Evolutionary conservation across 148 eudicot species (phyloP).

Genomic region (Simmondsia chinensis): DNA sequence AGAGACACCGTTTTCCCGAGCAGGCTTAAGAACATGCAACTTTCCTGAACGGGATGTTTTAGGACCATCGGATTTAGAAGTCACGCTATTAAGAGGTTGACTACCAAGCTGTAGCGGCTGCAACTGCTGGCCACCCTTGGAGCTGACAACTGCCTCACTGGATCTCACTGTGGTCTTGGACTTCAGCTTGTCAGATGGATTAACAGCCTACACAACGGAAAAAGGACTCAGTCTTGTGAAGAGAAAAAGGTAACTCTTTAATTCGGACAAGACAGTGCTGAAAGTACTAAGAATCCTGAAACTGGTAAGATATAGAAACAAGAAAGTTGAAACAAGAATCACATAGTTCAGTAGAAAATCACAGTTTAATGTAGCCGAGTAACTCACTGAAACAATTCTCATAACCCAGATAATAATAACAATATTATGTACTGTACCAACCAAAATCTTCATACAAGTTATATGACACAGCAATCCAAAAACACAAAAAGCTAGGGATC

Average conservation of each 20-base stretch:
- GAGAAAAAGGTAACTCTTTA: too few species aligned
- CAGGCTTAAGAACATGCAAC: constrained; percentile 54
- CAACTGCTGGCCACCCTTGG: constrained; percentile 46
- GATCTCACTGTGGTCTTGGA: constrained; percentile 39
- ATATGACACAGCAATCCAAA: too few species aligned
- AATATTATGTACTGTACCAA: too few species aligned
- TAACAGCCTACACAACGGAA: constrained; percentile 43
- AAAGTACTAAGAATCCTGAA: not conserved
- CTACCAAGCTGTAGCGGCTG: constrained; percentile 35
- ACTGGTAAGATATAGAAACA: not conserved
- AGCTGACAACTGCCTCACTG: constrained; percentile 28
- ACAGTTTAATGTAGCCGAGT: too few species aligned
- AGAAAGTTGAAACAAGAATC: not conserved
- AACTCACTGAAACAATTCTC: too few species aligned
- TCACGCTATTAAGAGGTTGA: constrained; percentile 37
- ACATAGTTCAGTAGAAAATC: not conserved
- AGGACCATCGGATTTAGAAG: constrained; percentile 31
- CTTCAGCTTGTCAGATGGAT: constrained; percentile 59
- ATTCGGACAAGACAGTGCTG: too few species aligned
- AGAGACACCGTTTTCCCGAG: constrained; percentile 45
- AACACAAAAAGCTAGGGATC: too few species aligned
- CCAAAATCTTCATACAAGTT: too few species aligned
- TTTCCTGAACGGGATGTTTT: constrained; percentile 42
- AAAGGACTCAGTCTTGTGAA: too few species aligned
- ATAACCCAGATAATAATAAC: too few species aligned